Conservation (phyloP, 2,329 filamentous ascomycete species). For the Neonectria magnoliae region DNA sequence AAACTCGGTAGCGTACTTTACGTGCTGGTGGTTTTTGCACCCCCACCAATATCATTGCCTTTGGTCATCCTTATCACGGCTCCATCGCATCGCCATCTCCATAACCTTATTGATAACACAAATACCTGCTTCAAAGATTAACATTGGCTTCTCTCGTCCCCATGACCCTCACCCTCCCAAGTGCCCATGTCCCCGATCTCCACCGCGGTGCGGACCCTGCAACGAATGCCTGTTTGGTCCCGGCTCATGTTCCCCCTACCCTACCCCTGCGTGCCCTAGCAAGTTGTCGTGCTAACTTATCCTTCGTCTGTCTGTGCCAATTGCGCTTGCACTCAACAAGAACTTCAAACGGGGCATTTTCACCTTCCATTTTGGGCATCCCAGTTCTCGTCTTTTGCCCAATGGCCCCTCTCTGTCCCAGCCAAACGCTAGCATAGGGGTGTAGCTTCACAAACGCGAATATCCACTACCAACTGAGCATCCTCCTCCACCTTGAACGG, state of each 20-base stretch:
- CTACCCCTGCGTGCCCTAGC: background rate
- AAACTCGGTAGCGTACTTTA: background rate
- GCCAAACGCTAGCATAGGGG: background rate
- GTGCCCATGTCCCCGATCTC: background rate
- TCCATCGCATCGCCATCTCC: slow-evolving; percentile 1
- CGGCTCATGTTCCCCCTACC: background rate
- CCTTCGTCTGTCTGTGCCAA: background rate
- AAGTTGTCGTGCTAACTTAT: background rate
- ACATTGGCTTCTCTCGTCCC: background rate
- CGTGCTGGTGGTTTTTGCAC: background rate
- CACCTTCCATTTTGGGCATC: slow-evolving; percentile 16
- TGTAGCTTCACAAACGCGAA: background rate
- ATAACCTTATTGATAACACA: slow-evolving; percentile 5
- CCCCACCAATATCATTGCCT: slow-evolving; percentile 1
- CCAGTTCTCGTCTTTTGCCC: background rate
- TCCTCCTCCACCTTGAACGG: background rate
- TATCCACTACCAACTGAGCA: background rate
- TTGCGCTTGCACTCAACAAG: background rate
- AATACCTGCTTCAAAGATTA: background rate
- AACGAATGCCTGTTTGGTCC: background rate
- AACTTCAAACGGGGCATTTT: slow-evolving; percentile 6
- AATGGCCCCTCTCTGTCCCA: background rate
- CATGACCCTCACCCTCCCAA: background rate
- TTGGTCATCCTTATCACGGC: background rate
- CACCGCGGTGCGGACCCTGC: background rate